Percentiles rank a stretch among this genome's conserved stretches.
Conservation (phyloP, 805 yeast species). For the Starmerella potacharoeniae region DNA sequence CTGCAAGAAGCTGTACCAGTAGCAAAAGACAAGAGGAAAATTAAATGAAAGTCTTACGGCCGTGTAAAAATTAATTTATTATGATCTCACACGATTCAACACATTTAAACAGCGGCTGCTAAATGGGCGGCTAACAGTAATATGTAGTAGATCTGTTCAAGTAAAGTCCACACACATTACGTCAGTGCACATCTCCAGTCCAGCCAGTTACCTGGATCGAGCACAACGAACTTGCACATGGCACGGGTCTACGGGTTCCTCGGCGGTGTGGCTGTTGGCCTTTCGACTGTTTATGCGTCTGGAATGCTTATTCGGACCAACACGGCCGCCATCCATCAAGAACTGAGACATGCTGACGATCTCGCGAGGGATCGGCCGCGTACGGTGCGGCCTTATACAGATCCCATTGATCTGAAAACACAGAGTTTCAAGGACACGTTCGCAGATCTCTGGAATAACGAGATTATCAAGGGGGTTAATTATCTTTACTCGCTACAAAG, state of each 20-base stretch:
- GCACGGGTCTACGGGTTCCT: constrained; percentile 46
- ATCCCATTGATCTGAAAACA: constrained; percentile 36
- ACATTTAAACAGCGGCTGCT: no score
- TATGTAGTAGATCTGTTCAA: neutral
- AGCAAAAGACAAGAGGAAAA: neutral
- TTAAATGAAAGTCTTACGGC: neutral
- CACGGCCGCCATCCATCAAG: constrained; percentile 36
- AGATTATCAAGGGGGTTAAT: constrained; percentile 50
- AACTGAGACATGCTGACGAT: constrained; percentile 39
- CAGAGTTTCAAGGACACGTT: constrained; percentile 48
- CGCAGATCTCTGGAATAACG: constrained; percentile 72
- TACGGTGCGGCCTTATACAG: constrained; percentile 35
- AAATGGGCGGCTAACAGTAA: neutral
- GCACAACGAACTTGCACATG: constrained; percentile 22
- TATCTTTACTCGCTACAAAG: constrained; percentile 38
- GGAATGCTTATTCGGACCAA: constrained; percentile 43
- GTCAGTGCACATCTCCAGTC: neutral
- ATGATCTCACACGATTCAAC: no score
- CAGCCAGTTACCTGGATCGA: no score
- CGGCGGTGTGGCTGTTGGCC: constrained; percentile 53
- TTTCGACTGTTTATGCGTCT: constrained; percentile 48
- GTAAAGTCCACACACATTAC: neutral
- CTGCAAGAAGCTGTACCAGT: neutral
- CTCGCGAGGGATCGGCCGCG: constrained; percentile 45
- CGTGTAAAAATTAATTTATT: neutral